Evolutionary conservation across 768 basidiomycete species (phyloP), one percentile per base, ranked within the genome.

Genomic region (Ramaria sp.): DNA sequence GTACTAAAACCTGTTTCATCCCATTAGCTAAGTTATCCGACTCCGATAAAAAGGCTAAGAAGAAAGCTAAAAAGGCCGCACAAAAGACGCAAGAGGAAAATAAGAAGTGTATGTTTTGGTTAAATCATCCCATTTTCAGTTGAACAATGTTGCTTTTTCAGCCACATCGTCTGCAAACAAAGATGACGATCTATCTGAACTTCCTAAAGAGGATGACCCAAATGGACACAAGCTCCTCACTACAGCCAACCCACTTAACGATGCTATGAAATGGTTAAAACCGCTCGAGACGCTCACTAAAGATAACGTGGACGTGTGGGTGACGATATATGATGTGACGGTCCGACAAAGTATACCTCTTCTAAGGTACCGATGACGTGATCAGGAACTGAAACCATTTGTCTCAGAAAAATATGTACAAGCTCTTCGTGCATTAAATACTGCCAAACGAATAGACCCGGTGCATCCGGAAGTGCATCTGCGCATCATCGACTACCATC

Each of bases 1-100:
- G 24, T 53, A 13, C 34, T 48, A 44, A 63, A 2, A 37, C 13
- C 34, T 39, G 43, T 7, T n/a, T 39, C n/a, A 44, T 10, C 8
- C 27, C 25, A 39, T 16, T 60, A 79, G 75, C 61, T 18, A 66
- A 68, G 30, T 65, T 80, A 20, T 73, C 79, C 3, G 82, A 78
- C 24, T 78, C 77, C 4, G 83, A 82, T 67, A 88, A 88, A 66
- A 88, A 89, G 64, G 85, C 85, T 0, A 83, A 83, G 65, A 89
- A 88, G 68, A 91, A 87, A 66, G 88, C 87, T 12, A 91, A 89
- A 69, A 91, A 88, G 65, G 76, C 83, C 0, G 82, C 82, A 1
- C 73, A 74, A 58, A 86, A 82, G 61, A 71, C 71, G 0, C 73
- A 78, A 57, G 85, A 85, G 50, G 84, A 86, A 43, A 68, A 68